A percentile compares a stretch with the other conserved stretches of the same genome.
Evolutionary conservation across 345 rosid genomes (phyloP).

Genomic region (Dovyalis caffra): DNA sequence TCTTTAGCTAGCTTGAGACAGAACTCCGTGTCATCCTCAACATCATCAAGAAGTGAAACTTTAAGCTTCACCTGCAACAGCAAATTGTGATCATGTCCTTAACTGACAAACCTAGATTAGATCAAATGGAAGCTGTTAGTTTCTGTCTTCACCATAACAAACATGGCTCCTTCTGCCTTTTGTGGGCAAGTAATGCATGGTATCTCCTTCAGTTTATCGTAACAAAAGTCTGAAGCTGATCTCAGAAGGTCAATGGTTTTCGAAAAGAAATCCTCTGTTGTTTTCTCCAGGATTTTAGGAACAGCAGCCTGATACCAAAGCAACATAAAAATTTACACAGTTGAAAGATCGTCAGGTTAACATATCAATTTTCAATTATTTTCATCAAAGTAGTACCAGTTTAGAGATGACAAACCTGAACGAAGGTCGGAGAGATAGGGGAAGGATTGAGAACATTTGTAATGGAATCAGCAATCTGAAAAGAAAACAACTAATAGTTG

Average conservation of each 20-base stretch:
- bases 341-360: not conserved
- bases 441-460: not conserved
- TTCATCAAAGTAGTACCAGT: not conserved
- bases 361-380: too few species aligned
- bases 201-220: not conserved
- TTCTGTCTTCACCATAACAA: not conserved
- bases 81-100: not conserved
- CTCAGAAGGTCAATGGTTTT: not conserved
- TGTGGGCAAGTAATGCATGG: not conserved
- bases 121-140: not conserved
- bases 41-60: not conserved
- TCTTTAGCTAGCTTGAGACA: not conserved
- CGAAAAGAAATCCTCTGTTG: not conserved
- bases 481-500: not conserved
- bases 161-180: not conserved
- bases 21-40: not conserved
- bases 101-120: not conserved
- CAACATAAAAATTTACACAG: not conserved
- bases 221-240: not conserved
- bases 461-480: not conserved
- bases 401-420: not conserved
- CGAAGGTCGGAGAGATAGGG: not conserved
- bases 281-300: not conserved
- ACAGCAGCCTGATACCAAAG: slow-evolving; percentile 31
- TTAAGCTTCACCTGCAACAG: not conserved